Percentiles rank a stretch among this genome's conserved stretches.
Conservation (phyloP, 768 basidiomycete species). For the Hysterangium stoloniferum region DNA sequence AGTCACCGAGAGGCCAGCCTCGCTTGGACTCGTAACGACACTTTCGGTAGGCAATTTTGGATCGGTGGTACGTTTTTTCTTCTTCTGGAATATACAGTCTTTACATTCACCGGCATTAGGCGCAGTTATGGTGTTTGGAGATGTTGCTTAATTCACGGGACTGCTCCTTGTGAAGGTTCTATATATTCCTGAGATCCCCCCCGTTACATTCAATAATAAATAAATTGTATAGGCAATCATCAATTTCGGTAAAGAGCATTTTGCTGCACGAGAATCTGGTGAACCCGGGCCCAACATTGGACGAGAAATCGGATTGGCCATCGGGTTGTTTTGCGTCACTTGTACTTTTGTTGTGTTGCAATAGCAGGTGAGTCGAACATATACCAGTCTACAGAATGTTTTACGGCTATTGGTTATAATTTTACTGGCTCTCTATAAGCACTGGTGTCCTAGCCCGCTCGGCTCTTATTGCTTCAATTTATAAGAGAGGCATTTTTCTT, state of each 20-base stretch:
- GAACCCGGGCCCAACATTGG: constrained; percentile 35
- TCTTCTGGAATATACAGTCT: constrained; percentile 14
- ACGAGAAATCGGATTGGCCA: constrained; percentile 50
- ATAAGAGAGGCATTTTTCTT: constrained; percentile 58
- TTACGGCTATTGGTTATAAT: constrained; percentile 29
- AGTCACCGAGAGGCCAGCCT: constrained; percentile 42
- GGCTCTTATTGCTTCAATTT: constrained; percentile 62
- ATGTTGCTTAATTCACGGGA: constrained; percentile 53
- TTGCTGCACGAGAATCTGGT: constrained; percentile 31
- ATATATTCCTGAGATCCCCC: background rate
- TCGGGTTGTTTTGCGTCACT: constrained; percentile 43
- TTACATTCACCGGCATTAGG: background rate
- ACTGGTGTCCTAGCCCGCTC: constrained; percentile 59
- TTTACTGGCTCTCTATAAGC: constrained; percentile 64
- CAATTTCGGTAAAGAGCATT: constrained; percentile 45
- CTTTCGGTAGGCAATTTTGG: constrained; percentile 55
- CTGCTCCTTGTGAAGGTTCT: constrained; percentile 51
- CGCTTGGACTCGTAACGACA: constrained; percentile 53
- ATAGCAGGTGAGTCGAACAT: constrained; percentile 43
- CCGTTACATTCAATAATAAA: background rate
- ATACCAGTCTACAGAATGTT: constrained; percentile 15
- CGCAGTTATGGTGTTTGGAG: constrained; percentile 54
- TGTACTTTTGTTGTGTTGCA: constrained; percentile 47
- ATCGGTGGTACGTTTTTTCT: constrained; percentile 51
- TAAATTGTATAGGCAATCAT: constrained; percentile 41